A percentile compares a stretch with the other conserved stretches of the same genome.
Conservation (phyloP, 2,329 filamentous ascomycete species). For the Ceratocystis variospora region DNA sequence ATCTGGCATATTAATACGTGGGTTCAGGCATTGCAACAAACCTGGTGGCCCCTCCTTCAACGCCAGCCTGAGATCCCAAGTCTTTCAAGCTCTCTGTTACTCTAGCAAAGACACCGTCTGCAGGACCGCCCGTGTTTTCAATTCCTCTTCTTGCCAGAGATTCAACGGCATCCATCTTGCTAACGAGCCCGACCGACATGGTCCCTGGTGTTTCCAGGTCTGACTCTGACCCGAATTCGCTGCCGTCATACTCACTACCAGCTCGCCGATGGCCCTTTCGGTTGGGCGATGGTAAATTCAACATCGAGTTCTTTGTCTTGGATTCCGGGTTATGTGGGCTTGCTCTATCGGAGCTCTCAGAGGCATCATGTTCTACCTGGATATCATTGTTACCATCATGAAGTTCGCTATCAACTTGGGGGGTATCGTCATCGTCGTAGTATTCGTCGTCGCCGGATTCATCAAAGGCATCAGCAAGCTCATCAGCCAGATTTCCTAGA, state of each 20-base stretch:
- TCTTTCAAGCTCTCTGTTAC: constrained; percentile 57
- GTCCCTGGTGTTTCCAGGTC: constrained; percentile 51
- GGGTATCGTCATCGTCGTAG: constrained; percentile 27
- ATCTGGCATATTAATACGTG: neutral
- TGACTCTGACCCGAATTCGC: constrained; percentile 59
- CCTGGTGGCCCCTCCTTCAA: constrained; percentile 61
- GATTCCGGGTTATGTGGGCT: constrained; percentile 19
- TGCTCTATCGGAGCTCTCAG: constrained; percentile 8
- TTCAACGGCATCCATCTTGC: constrained; percentile 59
- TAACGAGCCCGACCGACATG: constrained; percentile 51
- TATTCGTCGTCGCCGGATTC: constrained; percentile 49
- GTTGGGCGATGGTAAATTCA: constrained; percentile 33
- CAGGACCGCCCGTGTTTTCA: constrained; percentile 50
- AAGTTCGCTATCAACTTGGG: constrained; percentile 29
- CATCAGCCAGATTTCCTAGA: constrained; percentile 66
- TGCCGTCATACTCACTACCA: constrained; percentile 53
- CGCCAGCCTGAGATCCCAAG: constrained; percentile 56
- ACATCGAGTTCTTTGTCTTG: constrained; percentile 29
- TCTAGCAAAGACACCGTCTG: constrained; percentile 53
- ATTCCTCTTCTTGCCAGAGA: constrained; percentile 51
- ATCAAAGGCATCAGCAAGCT: constrained; percentile 60
- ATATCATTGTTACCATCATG: neutral
- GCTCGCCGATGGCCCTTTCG: constrained; percentile 37
- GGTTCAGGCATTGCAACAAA: constrained; percentile 26
- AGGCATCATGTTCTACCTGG: neutral